Evolutionary conservation across 345 rosid genomes (phyloP), one percentile per base, ranked within the genome.

Genomic region (Carallia brachiata): DNA sequence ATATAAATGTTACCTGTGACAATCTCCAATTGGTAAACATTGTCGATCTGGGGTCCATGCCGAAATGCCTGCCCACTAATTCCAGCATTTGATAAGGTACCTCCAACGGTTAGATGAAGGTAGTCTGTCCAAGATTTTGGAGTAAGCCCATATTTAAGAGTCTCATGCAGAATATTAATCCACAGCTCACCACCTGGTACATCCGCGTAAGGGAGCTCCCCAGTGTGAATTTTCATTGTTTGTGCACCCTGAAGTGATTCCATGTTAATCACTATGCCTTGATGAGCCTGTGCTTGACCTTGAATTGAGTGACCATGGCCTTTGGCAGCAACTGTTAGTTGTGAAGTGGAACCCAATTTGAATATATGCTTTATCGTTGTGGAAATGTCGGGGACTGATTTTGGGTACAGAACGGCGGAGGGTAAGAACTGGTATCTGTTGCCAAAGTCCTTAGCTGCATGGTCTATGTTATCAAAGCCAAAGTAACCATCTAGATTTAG

Each of bases 71-170:
- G 99, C 61, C 99, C 98, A 32, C 99, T 90, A 39, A 96, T 89
- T 55, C 99, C 99, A 5, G 91, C 99, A 56, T 92, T 89, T 1
- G 98, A 90, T 30, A 92, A 68, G 63, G 99, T 96, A 23, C 99
- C 98, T 31, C 99, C 99, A 12, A 92, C 88, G 1, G 94, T 85
- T 37, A 96, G 81, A 80, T 96, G 90, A 70, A 96, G 94, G 87
- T 96, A 92, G 74, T 92, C 99, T 1, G 99, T 96, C 99, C 98
- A 92, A 1, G 99, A 89, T 80, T 86, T 90, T 3, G 98, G 99
- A 70, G 97, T 73, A 53, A 92, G 86, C 68, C 97, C 97, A 10
- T 81, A 53, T 78, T 84, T 88, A 32, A 96, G 87, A 62, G 96
- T 92, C 80, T 90, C 89, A 3, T 79, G 85, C 70, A 96, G 90